phyloP scores from a whole-genome alignment of 2,329 filamentous ascomycete genomes.

The Microcyclospora pomicola region DNA sequence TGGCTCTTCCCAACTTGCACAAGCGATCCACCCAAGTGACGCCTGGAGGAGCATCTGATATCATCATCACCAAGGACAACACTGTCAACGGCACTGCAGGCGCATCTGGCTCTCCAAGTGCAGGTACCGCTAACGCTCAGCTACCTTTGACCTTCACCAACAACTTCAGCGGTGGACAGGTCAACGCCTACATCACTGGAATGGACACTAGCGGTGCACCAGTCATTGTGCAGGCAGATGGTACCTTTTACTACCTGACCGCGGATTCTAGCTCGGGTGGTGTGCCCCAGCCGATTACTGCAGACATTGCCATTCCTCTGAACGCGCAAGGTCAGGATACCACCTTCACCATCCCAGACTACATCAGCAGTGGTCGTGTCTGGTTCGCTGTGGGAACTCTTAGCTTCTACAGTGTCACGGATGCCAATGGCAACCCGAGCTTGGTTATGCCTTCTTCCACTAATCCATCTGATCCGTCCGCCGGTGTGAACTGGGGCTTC shows the following conservation, averaged over 20 bases:
- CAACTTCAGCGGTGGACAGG: conserved; percentile 25
- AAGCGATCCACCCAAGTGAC: background rate
- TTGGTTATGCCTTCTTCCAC: conserved; percentile 38
- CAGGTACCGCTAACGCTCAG: background rate
- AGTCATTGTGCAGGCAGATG: conserved; percentile 32
- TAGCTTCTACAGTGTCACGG: conserved; percentile 29
- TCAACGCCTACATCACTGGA: conserved; percentile 36
- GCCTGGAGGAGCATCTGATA: conserved; percentile 11
- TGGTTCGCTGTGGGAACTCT: conserved; percentile 34
- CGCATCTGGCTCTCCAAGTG: conserved; percentile 1
- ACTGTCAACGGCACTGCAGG: conserved; percentile 14
- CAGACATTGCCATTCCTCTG: conserved; percentile 30
- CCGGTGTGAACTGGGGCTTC: conserved; percentile 30
- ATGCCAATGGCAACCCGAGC: conserved; percentile 15
- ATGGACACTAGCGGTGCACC: conserved; percentile 27
- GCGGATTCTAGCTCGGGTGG: conserved; percentile 16
- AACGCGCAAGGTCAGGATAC: conserved; percentile 25
- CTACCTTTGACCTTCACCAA: conserved; percentile 27
- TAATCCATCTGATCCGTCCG: conserved; percentile 26
- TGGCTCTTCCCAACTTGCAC: too few species aligned
- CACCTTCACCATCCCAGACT: conserved; percentile 28
- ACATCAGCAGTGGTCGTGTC: conserved; percentile 30
- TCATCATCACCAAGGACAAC: conserved; percentile 13
- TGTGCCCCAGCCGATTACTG: conserved; percentile 15
- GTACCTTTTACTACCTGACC: conserved; percentile 31